Conservation (phyloP, 306 rosid species). For the Acacia acuminata region DNA sequence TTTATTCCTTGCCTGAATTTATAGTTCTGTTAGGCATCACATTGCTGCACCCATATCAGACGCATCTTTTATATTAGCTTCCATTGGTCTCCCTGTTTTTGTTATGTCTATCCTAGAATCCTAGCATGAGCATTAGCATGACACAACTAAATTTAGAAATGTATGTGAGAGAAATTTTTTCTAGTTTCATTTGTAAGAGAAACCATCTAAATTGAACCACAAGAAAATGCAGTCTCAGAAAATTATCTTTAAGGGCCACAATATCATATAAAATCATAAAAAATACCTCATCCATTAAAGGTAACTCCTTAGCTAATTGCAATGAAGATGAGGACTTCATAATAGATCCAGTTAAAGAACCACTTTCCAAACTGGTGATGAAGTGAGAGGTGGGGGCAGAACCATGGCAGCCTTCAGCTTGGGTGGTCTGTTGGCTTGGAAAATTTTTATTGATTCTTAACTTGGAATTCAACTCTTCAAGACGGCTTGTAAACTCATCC, state of each 20-base stretch:
- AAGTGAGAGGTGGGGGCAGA: slow-evolving; percentile 57
- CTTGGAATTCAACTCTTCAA: slow-evolving; percentile 71
- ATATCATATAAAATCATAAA: not conserved
- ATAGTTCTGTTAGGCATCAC: not conserved
- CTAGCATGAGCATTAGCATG: not conserved
- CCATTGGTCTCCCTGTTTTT: not conserved
- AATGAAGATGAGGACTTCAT: slow-evolving; percentile 61
- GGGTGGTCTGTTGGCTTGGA: slow-evolving; percentile 63
- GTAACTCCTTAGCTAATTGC: slow-evolving; percentile 61
- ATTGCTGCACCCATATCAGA: not conserved
- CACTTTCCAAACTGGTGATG: slow-evolving; percentile 49
- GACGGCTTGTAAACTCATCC: slow-evolving; percentile 64
- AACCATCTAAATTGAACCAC: not conserved
- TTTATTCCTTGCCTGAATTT: not conserved
- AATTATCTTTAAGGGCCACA: not conserved
- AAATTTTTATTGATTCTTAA: slow-evolving; percentile 45
- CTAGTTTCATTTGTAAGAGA: not conserved
- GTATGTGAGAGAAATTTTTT: too few species aligned
- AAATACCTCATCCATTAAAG: slow-evolving; percentile 62
- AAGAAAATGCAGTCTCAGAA: not conserved
- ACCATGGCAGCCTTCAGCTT: slow-evolving; percentile 63
- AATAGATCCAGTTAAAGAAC: slow-evolving; percentile 47
- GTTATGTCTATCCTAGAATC: not conserved
- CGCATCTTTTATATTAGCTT: not conserved
- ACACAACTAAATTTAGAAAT: not conserved